A percentile compares a stretch with the other conserved stretches of the same genome.
Conservation (phyloP, 2,329 filamentous ascomycete species). For the Nemania serpens region DNA sequence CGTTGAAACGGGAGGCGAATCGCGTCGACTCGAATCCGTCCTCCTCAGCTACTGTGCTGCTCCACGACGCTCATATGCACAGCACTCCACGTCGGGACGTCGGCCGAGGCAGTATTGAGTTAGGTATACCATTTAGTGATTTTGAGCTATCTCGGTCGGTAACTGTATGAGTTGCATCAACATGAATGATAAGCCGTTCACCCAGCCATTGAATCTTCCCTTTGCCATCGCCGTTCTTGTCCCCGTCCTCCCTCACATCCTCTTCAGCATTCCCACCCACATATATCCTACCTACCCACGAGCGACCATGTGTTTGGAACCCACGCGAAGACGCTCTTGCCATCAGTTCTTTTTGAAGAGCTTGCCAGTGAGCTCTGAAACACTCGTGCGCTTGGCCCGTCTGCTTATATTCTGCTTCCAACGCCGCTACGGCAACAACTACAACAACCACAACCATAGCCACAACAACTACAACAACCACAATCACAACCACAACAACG, state of each 20-base stretch:
- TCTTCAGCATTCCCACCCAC: neutral
- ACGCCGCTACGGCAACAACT: neutral
- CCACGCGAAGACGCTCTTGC: neutral
- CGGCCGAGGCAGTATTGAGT: neutral
- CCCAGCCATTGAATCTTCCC: no score
- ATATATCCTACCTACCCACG: neutral
- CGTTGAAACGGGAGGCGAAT: neutral
- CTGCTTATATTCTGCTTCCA: neutral
- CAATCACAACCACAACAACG: neutral
- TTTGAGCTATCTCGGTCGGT: constrained; percentile 4
- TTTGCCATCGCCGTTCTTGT: neutral
- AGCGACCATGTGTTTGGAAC: no score
- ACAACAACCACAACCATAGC: no score
- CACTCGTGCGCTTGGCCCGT: neutral
- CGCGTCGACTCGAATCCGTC: neutral
- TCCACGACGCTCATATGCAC: no score
- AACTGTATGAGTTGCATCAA: no score
- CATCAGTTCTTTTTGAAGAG: neutral
- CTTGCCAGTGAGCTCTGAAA: neutral
- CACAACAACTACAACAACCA: no score
- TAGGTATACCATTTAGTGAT: neutral
- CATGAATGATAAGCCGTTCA: no score
- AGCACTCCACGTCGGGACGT: no score
- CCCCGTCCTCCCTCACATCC: neutral
- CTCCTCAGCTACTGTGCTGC: no score